phyloP scores from a whole-genome alignment of 148 eudicot species.

The Vaccinium macrocarpon region DNA sequence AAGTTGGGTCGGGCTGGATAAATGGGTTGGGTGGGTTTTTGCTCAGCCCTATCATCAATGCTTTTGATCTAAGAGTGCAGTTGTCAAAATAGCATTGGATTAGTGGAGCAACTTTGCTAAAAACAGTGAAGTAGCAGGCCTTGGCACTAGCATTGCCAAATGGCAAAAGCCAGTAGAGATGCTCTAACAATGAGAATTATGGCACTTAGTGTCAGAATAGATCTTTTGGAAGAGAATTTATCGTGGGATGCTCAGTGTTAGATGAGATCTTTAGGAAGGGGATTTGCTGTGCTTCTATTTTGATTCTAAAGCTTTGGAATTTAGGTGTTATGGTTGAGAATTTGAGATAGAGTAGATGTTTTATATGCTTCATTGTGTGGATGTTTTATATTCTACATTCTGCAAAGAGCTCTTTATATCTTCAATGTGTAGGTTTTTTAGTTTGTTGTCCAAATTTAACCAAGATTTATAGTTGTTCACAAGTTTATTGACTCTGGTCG shows the following conservation, averaged over 20 bases:
- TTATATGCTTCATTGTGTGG: not conserved
- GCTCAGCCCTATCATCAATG: not conserved
- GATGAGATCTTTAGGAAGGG: not conserved
- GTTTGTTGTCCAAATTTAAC: not conserved
- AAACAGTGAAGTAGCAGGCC: not conserved
- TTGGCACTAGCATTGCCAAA: not conserved
- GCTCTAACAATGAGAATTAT: not conserved
- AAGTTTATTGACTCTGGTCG: conserved; percentile 4
- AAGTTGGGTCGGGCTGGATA: too few relatives aligned
- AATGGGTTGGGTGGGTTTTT: too few relatives aligned
- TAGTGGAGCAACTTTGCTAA: not conserved
- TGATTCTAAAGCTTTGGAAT: not conserved
- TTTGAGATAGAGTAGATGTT: not conserved
- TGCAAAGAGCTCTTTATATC: not conserved
- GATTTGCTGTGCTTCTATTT: not conserved
- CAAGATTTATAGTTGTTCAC: not conserved
- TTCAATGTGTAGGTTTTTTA: not conserved
- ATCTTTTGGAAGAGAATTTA: not conserved
- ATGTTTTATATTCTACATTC: not conserved
- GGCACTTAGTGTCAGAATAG: not conserved
- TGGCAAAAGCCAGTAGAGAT: not conserved
- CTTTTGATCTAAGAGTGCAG: not conserved
- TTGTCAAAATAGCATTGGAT: not conserved
- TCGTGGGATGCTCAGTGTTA: not conserved
- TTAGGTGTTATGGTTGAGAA: not conserved